Evolutionary conservation across 805 yeast genomes (phyloP), one percentile per base, ranked within the genome.

Genomic region (Metschnikowia sp.): DNA sequence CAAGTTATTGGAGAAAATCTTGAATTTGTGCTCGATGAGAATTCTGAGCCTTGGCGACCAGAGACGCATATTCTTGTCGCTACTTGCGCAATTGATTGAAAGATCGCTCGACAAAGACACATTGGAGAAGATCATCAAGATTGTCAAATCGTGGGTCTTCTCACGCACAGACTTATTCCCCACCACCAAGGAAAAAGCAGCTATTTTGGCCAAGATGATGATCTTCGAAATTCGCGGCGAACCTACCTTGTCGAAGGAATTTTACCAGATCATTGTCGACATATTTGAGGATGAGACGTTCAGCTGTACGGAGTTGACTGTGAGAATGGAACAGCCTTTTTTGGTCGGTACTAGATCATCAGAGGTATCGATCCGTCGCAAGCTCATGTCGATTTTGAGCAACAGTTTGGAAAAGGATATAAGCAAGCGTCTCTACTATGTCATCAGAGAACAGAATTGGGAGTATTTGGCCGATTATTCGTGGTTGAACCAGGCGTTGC

Each of bases 401-500:
- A 78, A 78, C 38, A 86, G 96, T 54, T 70, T 94, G 51, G 97
- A 91, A 51, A 77, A 74, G 42, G 90, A 87, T 54, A 76, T 90
- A 22, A 79, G 80, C 55, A 89, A 88, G 63, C 76, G 99, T 48
- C 70, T 94, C 32, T 82, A 84, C 53, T 95, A 95, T 57, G 84
- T 92, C 8, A 78, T 95, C n/a, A 74, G 92, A 34, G 98, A 94
- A 58, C 99, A 94, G 63, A 92, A 89, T 59, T 94, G 99, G 99
- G 99, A 94, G 62, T 86, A 80, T 54, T 70, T 94, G 34, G 91
- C 96, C 0, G 99, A 94, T 55, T 87, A 86, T 58, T 87, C 90
- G 36, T 94, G 99, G 99, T 68, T 92, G 51, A 89, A 89, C 62
- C 98, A 92, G 64, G 98, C 96, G 0, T 72, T 88, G 15, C 97